phyloP scores from a whole-genome alignment of 1,284 basidiomycete genomes.

The Puccinia hordei region DNA sequence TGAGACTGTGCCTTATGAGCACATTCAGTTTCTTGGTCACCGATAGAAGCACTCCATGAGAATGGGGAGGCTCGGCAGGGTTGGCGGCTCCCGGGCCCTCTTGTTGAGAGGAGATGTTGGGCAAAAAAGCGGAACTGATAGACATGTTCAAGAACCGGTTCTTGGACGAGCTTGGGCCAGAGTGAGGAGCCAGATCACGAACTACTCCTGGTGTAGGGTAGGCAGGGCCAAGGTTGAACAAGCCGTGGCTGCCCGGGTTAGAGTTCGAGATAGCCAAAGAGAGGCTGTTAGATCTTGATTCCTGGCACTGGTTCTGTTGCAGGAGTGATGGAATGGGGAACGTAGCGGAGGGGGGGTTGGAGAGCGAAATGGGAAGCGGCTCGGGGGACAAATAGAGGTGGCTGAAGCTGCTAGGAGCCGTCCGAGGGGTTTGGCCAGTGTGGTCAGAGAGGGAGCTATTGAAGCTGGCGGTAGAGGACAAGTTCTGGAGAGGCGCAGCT shows the following conservation, averaged over 20 bases:
- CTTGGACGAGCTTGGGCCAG: neutral
- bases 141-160: constrained; percentile 44
- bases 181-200: too few relatives aligned
- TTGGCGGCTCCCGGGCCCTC: neutral
- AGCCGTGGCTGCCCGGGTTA: neutral
- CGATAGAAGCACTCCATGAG: neutral
- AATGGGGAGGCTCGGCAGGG: neutral
- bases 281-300: constrained; percentile 21
- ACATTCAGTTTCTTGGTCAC: constrained; percentile 38
- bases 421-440: neutral
- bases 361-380: neutral
- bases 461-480: neutral
- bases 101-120: neutral
- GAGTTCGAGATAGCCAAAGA: constrained; percentile 10
- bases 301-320: neutral
- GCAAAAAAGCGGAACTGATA: neutral
- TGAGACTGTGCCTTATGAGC: constrained; percentile 15
- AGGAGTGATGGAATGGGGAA: neutral
- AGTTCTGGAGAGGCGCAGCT: neutral
- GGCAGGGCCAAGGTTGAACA: neutral
- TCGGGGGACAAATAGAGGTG: neutral
- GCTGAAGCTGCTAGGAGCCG: neutral
- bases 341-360: neutral
- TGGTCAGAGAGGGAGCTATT: neutral
- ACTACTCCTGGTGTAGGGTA: neutral